Percentiles rank a stretch among this genome's conserved stretches.
These are phyloP conservation scores for Serendipita sp. DNA, from an alignment of 768 basidiomycete genomes.

Conservation along the genomic window DNA sequence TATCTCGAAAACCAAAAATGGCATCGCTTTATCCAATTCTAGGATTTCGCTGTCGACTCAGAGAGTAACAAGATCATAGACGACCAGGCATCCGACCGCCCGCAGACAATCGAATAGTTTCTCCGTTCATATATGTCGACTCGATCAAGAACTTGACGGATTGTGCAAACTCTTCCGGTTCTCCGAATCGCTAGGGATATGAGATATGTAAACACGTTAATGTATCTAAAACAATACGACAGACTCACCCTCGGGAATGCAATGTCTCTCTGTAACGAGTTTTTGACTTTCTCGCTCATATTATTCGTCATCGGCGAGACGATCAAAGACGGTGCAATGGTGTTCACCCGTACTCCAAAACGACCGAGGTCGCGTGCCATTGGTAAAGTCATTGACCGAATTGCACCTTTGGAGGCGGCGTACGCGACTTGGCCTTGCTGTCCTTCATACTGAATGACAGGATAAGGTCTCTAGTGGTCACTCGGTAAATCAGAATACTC, in stretches of 20 bases:
- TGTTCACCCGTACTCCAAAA: conserved; percentile 36
- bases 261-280: conserved; percentile 12
- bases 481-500: neutral
- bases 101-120: conserved; percentile 32
- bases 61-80: no score
- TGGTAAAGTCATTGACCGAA: conserved; percentile 41
- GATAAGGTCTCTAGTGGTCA: neutral
- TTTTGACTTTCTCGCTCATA: conserved; percentile 16
- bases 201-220: no score
- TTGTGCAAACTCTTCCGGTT: conserved; percentile 32
- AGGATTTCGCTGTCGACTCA: no score
- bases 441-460: conserved; percentile 29
- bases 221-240: no score
- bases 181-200: conserved; percentile 24
- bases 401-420: conserved; percentile 38
- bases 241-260: conserved; percentile 18
- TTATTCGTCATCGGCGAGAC: conserved; percentile 23
- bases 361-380: conserved; percentile 42
- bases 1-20: no score
- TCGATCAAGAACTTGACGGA: conserved; percentile 35
- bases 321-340: conserved; percentile 42
- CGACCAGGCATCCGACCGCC: conserved; percentile 17
- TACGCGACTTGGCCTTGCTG: conserved; percentile 44
- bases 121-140: conserved; percentile 39
- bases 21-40: no score